Conservation (phyloP, 1,284 basidiomycete genomes). For the Thecaphora frezii region DNA sequence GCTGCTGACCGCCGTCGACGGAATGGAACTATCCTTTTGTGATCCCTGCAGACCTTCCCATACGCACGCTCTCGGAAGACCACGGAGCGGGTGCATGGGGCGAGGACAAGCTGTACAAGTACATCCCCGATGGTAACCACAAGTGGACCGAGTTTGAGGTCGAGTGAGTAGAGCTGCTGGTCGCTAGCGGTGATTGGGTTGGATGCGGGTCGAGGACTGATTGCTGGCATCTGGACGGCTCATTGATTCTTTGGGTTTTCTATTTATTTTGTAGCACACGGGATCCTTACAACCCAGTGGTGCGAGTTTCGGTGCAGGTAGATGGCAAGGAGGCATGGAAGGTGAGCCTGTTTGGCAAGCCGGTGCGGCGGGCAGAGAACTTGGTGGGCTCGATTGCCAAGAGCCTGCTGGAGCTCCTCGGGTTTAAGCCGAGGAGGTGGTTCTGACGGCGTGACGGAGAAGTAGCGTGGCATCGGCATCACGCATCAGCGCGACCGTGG, state of each 20-base stretch:
- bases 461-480: background rate
- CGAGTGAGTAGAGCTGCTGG: slow-evolving; percentile 59
- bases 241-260: background rate
- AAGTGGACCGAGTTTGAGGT: slow-evolving; percentile 71
- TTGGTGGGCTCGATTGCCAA: slow-evolving; percentile 55
- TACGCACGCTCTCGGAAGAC: slow-evolving; percentile 59
- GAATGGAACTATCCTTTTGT: slow-evolving; percentile 4
- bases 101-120: slow-evolving; percentile 70
- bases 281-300: slow-evolving; percentile 65
- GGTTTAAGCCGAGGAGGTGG: slow-evolving; percentile 44
- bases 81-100: slow-evolving; percentile 62
- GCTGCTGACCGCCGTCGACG: no score
- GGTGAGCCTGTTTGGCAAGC: slow-evolving; percentile 59
- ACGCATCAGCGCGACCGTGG: no score
- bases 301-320: slow-evolving; percentile 64
- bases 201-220: no score
- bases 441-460: slow-evolving; percentile 8
- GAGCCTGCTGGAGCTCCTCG: slow-evolving; percentile 53
- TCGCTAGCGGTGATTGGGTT: no score
- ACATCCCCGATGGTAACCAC: slow-evolving; percentile 58
- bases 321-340: slow-evolving; percentile 69
- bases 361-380: slow-evolving; percentile 40
- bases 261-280: slow-evolving; percentile 61
- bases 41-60: slow-evolving; percentile 42
- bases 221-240: no score